phyloP scores from a whole-genome alignment of 1,139 yeast genomes.

The Debaryomyces udenii region DNA sequence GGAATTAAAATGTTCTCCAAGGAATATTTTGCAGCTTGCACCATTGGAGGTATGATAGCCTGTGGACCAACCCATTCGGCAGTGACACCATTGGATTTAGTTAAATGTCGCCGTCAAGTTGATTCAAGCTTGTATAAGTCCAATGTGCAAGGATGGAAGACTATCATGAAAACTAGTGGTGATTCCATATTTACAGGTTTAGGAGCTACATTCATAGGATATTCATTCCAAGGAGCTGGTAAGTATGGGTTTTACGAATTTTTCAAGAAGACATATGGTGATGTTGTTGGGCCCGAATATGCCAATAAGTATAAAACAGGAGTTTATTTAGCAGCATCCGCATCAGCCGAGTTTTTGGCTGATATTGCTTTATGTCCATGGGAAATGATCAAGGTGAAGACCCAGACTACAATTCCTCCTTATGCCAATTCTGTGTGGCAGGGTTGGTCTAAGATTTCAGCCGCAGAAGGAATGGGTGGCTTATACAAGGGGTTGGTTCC shows the following conservation, averaged over 20 bases:
- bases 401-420: conserved; percentile 91
- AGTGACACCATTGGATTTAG: conserved; percentile 89
- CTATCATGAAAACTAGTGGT: conserved; percentile 75
- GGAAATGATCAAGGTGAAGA: conserved; percentile 90
- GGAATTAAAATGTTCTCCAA: conserved; percentile 59
- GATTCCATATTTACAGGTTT: conserved; percentile 81
- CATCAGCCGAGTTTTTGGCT: conserved; percentile 90
- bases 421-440: conserved; percentile 63
- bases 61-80: conserved; percentile 96
- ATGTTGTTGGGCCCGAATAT: conserved; percentile 63
- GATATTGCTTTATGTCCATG: conserved; percentile 88
- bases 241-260: conserved; percentile 92
- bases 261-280: conserved; percentile 78
- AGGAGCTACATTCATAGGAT: conserved; percentile 90
- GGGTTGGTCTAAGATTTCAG: conserved; percentile 67
- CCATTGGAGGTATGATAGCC: conserved; percentile 86
- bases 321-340: conserved; percentile 80
- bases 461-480: conserved; percentile 69
- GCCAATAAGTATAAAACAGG: conserved; percentile 71
- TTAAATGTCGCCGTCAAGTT: conserved; percentile 91
- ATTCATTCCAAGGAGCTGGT: conserved; percentile 94
- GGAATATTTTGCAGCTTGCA: conserved; percentile 81
- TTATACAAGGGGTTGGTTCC: conserved; percentile 88
- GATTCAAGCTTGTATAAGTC: conserved; percentile 70
- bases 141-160: conserved; percentile 75